Evolutionary conservation across 768 basidiomycete species (phyloP), one percentile per base, ranked within the genome.

Genomic region (Floccularia luteovirens): DNA sequence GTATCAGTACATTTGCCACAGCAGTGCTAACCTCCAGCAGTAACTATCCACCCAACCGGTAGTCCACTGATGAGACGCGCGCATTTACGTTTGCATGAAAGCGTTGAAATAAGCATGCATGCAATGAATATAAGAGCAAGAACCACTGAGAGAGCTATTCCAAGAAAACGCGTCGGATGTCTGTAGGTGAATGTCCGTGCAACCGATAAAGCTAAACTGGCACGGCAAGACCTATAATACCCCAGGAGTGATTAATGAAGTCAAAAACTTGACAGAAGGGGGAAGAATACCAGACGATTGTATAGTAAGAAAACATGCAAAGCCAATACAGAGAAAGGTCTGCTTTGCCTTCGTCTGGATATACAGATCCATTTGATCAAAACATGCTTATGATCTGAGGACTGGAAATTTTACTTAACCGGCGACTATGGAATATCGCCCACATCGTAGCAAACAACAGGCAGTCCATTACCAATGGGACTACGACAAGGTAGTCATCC

Each of bases 401-500:
- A 14, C 12, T n/a, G n/a, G n/a, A 13, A 38, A 13, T 17, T 8
- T 10, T 24, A 12, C 20, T 22, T 22, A 10, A 8, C 36, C n/a
- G 13, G 21, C 12, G n/a, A n/a, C n/a, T n/a, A n/a, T 20, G 11
- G 12, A 22, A 21, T 8, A 21, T 38, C 17, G 12, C 23, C 38
- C 38, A 39, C n/a, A 39, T 27, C 13, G 13, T 13, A 4, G 16
- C 24, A 7, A 39, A 17, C 14, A 28, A 11, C 8, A 27, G 10
- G 3, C 27, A n/a, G 8, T 39, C 24, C 19, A 39, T 7, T 10
- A 4, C 24, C 10, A 24, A 20, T 8, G 38, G 24, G 10, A 39
- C 7, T 8, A 39, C 16, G 13, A 24, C 27, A 10, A 24, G 20
- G 27, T 30, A 39, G 38, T 39, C 38, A 20, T 39, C 38, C 38